These are phyloP conservation scores for Ulota crispa DNA, from an alignment of 225 moss, liverwort and hornwort genomes.

Conservation along the genomic window DNA sequence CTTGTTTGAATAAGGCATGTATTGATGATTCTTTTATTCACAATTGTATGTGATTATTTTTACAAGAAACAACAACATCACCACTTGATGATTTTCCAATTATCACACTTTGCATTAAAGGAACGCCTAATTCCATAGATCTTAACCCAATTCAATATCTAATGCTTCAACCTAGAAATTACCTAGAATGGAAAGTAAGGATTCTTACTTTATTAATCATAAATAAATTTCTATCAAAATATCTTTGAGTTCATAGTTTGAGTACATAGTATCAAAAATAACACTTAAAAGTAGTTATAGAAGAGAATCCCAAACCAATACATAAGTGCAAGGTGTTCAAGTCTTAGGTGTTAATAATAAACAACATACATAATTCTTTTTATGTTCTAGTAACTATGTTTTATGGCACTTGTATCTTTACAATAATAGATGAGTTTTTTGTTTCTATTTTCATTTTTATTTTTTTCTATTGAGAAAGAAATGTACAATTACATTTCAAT, in stretches of 20 bases:
- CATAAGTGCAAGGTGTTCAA: not conserved
- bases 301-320: too few relatives aligned
- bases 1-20: not conserved
- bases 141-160: not conserved
- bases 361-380: not conserved
- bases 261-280: too few relatives aligned
- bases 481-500: not conserved
- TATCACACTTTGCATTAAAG: conserved; percentile 4
- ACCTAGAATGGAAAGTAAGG: conserved; percentile 18
- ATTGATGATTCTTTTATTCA: not conserved
- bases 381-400: not conserved
- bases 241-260: too few relatives aligned
- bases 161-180: conserved; percentile 3
- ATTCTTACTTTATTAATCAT: not conserved
- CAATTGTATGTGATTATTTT: not conserved
- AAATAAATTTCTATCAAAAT: not conserved
- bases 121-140: not conserved
- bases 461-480: not conserved
- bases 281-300: too few relatives aligned
- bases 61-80: not conserved
- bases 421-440: not conserved
- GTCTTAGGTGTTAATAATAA: not conserved
- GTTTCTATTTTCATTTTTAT: not conserved
- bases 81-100: not conserved
- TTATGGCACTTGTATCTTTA: not conserved